Conservation (phyloP, 2,329 filamentous ascomycete species). For the Colletotrichum sp. region DNA sequence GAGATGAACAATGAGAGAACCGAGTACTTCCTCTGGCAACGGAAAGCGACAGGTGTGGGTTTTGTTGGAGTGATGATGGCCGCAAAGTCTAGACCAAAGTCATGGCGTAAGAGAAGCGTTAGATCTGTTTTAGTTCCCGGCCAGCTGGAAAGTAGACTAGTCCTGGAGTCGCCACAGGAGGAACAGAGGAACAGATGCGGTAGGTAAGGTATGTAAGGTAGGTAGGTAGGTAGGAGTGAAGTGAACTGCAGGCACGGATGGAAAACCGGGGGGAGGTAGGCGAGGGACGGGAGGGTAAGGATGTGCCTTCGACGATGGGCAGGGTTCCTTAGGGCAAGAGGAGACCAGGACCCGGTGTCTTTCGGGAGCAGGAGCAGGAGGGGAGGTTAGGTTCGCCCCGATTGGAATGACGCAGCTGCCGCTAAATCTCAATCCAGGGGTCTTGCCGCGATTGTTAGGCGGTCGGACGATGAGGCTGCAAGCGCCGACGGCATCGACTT, state of each 20-base stretch:
- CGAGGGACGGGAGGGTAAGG: neutral
- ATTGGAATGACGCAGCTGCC: slow-evolving; percentile 7
- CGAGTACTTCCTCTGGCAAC: too few relatives aligned
- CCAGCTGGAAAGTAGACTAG: neutral
- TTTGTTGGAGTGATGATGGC: neutral
- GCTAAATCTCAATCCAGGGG: slow-evolving; percentile 3
- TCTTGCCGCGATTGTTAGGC: neutral
- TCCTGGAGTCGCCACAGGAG: neutral
- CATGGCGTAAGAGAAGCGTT: slow-evolving; percentile 21
- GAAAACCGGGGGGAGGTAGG: neutral
- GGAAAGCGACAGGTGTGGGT: neutral
- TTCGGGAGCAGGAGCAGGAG: neutral
- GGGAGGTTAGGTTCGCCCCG: slow-evolving; percentile 1
- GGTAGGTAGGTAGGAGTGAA: neutral
- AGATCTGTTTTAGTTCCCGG: slow-evolving; percentile 5
- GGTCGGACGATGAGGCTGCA: slow-evolving; percentile 11
- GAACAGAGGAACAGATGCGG: neutral
- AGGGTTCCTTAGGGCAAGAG: slow-evolving; percentile 6
- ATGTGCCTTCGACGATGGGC: neutral
- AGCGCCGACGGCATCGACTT: slow-evolving; percentile 6
- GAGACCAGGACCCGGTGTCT: neutral
- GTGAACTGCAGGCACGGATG: neutral
- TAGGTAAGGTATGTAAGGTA: neutral
- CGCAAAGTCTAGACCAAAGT: slow-evolving; percentile 4
- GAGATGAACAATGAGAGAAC: neutral